Evolutionary conservation across 2,329 filamentous ascomycete species (phyloP), one percentile per base, ranked within the genome.

Genomic region (Mollisiaceae sp.): DNA sequence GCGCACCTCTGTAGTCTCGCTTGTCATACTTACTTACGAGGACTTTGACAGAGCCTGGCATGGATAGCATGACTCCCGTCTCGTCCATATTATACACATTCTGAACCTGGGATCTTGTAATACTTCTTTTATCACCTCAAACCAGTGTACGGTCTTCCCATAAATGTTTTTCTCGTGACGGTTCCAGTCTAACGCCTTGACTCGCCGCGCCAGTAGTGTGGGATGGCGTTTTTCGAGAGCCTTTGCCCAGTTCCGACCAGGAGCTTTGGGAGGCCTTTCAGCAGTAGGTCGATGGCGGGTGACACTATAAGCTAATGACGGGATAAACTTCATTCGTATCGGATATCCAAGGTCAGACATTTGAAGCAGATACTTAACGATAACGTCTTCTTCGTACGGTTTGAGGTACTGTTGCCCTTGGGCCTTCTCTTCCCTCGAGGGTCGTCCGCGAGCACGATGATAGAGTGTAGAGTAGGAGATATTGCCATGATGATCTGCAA

Each of bases 121-220:
- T n/a, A n/a, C n/a, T n/a, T n/a, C n/a, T n/a, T n/a, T n/a, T n/a
- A n/a, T n/a, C n/a, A n/a, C n/a, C n/a, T n/a, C n/a, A n/a, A n/a
- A n/a, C n/a, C n/a, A 77, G 15, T 73, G 64, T 60, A 67, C 68
- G 27, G 73, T 72, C 68, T 77, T 77, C 18, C 72, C 69, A 69
- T 76, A 75, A 9, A 74, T 76, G 58, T 75, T 71, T 22, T 67
- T 63, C 22, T 74, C 47, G 52, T 70, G 43, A 22, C 67, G 59
- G 41, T 68, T 24, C 57, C 24, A 65, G 60, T 64, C 63, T 55
- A 73, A 60, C 24, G 63, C 66, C 20, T 62, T 66, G 9, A 67
- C 62, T 67, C 62, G 59, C 54, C 62, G 60, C 18, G 64, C 54
- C 59, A 60, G 32, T 2, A 72, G 66, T 55, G 60, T 60, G 67